A percentile compares a stretch with the other conserved stretches of the same genome.
Evolutionary conservation across 2,329 filamentous ascomycete species (phyloP).

Genomic region (Fusarium albidum): DNA sequence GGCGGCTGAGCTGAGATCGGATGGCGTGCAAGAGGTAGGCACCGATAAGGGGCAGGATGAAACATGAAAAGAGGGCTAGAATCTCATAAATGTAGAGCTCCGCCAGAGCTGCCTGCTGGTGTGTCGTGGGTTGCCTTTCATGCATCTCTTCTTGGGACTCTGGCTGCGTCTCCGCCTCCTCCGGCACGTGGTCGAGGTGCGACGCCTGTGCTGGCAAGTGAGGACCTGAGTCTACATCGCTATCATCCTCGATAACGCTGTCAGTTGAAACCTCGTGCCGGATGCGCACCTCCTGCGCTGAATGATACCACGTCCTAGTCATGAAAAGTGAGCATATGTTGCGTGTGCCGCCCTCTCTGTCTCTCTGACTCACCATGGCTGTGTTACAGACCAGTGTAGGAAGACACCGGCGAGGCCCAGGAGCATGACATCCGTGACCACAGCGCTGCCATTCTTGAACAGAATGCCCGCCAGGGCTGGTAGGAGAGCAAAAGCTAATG

Average conservation of each 20-base stretch:
- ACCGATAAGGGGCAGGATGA: constrained; percentile 79
- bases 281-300: constrained; percentile 70
- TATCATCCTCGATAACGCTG: constrained; percentile 55
- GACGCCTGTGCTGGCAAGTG: constrained; percentile 27
- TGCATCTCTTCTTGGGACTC: constrained; percentile 26
- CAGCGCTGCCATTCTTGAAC: constrained; percentile 82
- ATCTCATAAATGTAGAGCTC: constrained; percentile 81
- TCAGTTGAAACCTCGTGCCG: constrained; percentile 55
- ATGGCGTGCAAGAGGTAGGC: constrained; percentile 86
- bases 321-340: constrained; percentile 12
- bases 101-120: constrained; percentile 54
- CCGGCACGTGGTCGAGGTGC: constrained; percentile 54
- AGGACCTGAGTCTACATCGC: constrained; percentile 47
- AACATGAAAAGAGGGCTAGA: constrained; percentile 78
- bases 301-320: constrained; percentile 68
- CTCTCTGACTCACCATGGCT: constrained; percentile 75
- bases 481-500: constrained; percentile 82
- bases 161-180: constrained; percentile 44
- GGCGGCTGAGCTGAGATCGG: constrained; percentile 79
- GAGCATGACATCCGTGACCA: constrained; percentile 86
- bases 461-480: constrained; percentile 86
- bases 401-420: constrained; percentile 83
- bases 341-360: too few relatives aligned
- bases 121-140: constrained; percentile 23
- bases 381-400: constrained; percentile 88